phyloP scores from a whole-genome alignment of 2,329 filamentous ascomycete species.

The Exophiala spinifera region DNA sequence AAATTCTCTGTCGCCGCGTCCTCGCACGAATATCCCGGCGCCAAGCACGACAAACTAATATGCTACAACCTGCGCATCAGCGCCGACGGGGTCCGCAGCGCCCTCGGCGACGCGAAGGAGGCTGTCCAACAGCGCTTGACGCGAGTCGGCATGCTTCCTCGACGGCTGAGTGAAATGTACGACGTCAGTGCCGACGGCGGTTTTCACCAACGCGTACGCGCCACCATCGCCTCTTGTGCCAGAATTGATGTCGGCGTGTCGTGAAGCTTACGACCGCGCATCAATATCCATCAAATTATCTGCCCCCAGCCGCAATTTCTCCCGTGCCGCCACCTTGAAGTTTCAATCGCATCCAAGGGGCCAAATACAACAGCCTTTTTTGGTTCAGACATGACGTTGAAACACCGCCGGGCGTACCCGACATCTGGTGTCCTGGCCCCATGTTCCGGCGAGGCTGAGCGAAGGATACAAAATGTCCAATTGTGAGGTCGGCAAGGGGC shows the following conservation, averaged over 20 bases:
- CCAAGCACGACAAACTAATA: constrained; percentile 24
- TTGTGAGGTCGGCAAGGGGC: too few relatives aligned
- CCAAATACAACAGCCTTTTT: too few relatives aligned
- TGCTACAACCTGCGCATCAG: constrained; percentile 25
- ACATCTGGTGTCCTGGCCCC: too few relatives aligned
- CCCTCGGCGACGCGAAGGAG: constrained; percentile 20
- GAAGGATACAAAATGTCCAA: too few relatives aligned
- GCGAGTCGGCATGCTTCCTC: constrained; percentile 19
- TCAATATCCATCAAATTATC: too few relatives aligned
- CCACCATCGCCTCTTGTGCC: constrained; percentile 19
- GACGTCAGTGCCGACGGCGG: constrained; percentile 20
- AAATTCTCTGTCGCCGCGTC: constrained; percentile 24
- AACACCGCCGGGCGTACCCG: too few relatives aligned
- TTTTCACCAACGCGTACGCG: constrained; percentile 22
- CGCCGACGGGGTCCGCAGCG: constrained; percentile 17
- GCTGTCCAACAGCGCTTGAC: constrained; percentile 19
- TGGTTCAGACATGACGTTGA: too few relatives aligned
- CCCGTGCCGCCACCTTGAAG: too few relatives aligned
- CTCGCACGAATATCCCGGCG: constrained; percentile 18
- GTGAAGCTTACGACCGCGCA: neutral
- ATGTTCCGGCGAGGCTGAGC: too few relatives aligned
- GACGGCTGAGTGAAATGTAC: constrained; percentile 20
- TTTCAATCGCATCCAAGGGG: too few relatives aligned
- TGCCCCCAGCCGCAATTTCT: too few relatives aligned
- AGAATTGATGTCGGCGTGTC: constrained; percentile 25